These are phyloP conservation scores for Hymenoscyphus scutula DNA, from an alignment of 2,329 filamentous ascomycete species.

Conservation along the genomic window DNA sequence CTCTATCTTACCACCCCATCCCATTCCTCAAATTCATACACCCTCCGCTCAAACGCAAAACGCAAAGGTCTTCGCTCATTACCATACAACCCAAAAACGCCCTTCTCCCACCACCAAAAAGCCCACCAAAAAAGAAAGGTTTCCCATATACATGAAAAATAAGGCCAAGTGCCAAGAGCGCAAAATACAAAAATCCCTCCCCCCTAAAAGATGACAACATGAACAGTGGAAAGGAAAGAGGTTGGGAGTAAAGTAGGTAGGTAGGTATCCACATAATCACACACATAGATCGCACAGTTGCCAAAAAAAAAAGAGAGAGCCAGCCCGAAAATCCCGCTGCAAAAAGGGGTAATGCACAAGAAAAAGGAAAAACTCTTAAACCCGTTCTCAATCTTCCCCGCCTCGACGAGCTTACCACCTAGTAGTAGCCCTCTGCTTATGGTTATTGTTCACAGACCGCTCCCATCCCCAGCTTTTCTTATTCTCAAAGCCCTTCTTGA, in stretches of 20 bases:
- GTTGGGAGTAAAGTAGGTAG: neutral
- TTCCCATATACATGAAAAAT: too few relatives aligned
- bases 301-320: neutral
- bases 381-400: too few relatives aligned
- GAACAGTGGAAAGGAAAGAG: neutral
- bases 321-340: too few relatives aligned
- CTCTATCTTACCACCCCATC: neutral
- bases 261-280: neutral
- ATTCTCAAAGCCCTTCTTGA: constrained; percentile 19
- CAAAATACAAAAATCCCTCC: neutral
- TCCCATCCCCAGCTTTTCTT: constrained; percentile 28
- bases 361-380: neutral
- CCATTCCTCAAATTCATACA: neutral
- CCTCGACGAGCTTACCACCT: neutral
- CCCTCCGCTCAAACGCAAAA: neutral
- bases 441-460: neutral
- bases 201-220: neutral
- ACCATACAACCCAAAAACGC: neutral
- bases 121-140: neutral
- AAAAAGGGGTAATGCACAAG: neutral
- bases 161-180: neutral
- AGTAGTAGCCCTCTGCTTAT: neutral
- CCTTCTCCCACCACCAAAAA: neutral
- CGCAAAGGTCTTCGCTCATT: neutral
- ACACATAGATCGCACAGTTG: neutral